These are phyloP conservation scores for Staphylotrichum tortipilum DNA, from an alignment of 495 filamentous ascomycete genomes.

Conservation along the genomic window DNA sequence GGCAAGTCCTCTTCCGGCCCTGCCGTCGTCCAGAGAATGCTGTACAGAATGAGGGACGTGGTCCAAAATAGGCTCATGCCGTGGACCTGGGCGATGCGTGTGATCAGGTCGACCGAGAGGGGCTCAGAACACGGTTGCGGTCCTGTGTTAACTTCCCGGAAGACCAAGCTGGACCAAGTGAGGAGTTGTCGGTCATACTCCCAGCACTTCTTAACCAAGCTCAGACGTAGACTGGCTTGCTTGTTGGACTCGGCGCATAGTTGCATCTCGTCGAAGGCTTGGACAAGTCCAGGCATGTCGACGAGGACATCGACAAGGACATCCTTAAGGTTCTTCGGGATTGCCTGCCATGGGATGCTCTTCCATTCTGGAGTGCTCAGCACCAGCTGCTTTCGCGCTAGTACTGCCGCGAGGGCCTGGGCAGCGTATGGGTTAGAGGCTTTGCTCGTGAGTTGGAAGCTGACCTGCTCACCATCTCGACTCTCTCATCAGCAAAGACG, in stretches of 20 bases:
- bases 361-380: conserved; percentile 19
- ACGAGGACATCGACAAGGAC: conserved; percentile 19
- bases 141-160: background rate
- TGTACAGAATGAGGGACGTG: conserved; percentile 2
- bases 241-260: conserved; percentile 3
- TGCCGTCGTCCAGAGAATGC: background rate
- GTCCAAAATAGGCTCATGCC: conserved; percentile 8
- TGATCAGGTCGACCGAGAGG: background rate
- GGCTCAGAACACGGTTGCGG: background rate
- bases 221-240: background rate
- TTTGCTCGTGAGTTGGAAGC: no score
- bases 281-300: conserved; percentile 15
- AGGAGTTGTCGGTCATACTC: background rate
- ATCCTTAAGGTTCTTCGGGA: conserved; percentile 17
- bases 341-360: conserved; percentile 17
- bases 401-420: conserved; percentile 13
- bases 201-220: background rate
- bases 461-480: conserved; percentile 9
- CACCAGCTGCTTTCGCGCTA: conserved; percentile 7
- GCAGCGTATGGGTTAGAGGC: no score
- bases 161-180: background rate
- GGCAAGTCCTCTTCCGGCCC: background rate
- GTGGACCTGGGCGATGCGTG: conserved; percentile 5
- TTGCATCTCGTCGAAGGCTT: conserved; percentile 12
- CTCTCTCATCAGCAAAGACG: conserved; percentile 14